Conservation (phyloP, 2,329 filamentous ascomycete species). For the Aspergillus sp. region DNA sequence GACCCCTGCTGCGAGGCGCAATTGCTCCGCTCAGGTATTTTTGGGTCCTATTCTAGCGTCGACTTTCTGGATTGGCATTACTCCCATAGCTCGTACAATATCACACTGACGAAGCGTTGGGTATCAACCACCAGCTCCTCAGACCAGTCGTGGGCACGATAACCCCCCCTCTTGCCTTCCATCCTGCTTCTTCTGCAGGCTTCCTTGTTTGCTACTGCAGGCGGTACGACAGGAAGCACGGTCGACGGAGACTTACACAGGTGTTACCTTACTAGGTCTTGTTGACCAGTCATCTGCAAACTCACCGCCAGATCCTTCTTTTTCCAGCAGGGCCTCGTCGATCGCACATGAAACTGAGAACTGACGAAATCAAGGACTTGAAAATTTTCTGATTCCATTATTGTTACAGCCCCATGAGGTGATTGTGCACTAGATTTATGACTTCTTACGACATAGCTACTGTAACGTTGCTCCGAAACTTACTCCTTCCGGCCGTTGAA, state of each 20-base stretch:
- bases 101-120: neutral
- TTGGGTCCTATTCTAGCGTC: neutral
- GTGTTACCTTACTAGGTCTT: neutral
- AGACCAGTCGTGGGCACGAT: neutral
- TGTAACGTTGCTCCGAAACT: neutral
- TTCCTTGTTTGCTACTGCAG: neutral
- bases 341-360: conserved; percentile 1
- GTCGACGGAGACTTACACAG: conserved; percentile 1
- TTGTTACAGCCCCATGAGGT: conserved; percentile 11
- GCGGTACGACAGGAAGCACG: neutral
- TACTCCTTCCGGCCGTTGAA: neutral
- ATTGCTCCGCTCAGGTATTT: neutral
- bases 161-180: neutral
- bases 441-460: conserved; percentile 12
- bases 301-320: conserved; percentile 14
- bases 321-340: neutral
- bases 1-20: neutral
- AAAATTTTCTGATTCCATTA: neutral
- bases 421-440: conserved; percentile 13
- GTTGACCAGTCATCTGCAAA: conserved; percentile 2
- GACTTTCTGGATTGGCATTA: neutral
- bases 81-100: neutral
- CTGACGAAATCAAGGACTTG: neutral
- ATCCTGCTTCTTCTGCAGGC: neutral
- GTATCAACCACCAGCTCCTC: neutral